These are phyloP conservation scores for Komagataella kurtzmanii DNA, from an alignment of 805 yeast species.

Conservation along the genomic window DNA sequence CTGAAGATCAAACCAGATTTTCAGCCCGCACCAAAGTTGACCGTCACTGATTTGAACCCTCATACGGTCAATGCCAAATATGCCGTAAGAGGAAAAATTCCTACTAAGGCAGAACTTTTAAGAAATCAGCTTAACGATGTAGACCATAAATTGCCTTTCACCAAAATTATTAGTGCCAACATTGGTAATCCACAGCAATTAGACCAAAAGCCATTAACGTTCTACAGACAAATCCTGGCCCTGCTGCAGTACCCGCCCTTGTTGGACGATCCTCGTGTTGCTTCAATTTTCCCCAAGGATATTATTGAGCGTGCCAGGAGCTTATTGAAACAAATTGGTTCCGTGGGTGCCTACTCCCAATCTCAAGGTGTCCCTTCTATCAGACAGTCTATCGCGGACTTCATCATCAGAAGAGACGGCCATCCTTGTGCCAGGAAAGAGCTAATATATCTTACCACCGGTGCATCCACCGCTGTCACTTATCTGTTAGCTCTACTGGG, in stretches of 20 bases:
- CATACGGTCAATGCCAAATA: conserved; percentile 77
- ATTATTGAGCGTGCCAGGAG: conserved; percentile 57
- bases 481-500: conserved; percentile 63
- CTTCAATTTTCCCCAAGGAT: conserved; percentile 40
- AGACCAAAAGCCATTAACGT: conserved; percentile 89
- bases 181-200: conserved; percentile 98
- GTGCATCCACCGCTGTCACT: conserved; percentile 92
- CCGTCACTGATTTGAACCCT: conserved; percentile 48
- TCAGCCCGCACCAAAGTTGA: conserved; percentile 20
- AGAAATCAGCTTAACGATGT: conserved; percentile 37
- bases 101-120: conserved; percentile 85
- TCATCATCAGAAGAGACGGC: conserved; percentile 72
- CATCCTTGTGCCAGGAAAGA: conserved; percentile 43
- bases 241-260: conserved; percentile 76
- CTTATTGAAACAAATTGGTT: conserved; percentile 51
- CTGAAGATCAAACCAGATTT: not conserved
- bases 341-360: conserved; percentile 90
- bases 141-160: conserved; percentile 61
- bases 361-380: conserved; percentile 76
- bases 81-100: conserved; percentile 92
- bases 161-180: conserved; percentile 73
- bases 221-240: conserved; percentile 84
- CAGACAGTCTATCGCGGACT: conserved; percentile 70
- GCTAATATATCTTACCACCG: conserved; percentile 75
- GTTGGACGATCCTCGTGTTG: conserved; percentile 21